phyloP scores from a whole-genome alignment of 139 green algal species.

The Chlorella sorokiniana region DNA sequence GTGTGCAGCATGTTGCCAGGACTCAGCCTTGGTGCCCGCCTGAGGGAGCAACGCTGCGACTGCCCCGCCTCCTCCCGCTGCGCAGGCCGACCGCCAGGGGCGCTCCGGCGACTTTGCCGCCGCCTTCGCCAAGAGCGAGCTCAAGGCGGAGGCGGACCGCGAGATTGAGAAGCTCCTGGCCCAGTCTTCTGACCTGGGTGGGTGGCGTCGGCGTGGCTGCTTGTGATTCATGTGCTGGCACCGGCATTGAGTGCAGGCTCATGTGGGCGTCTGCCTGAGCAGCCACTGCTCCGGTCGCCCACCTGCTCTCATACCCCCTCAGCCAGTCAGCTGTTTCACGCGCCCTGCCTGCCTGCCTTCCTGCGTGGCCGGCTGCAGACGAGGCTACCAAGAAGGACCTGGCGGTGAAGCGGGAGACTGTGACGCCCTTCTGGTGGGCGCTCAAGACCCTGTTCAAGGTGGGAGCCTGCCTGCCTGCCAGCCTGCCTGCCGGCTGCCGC shows the following conservation, averaged over 20 bases:
- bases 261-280: too few species aligned
- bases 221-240: too few species aligned
- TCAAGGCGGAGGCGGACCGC: slow-evolving; percentile 17
- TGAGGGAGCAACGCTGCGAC: too few species aligned
- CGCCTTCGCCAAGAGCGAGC: slow-evolving; percentile 25
- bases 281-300: too few species aligned
- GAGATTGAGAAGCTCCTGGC: slow-evolving; percentile 35
- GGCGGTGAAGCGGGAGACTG: slow-evolving; percentile 56
- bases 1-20: too few species aligned
- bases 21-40: too few species aligned
- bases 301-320: too few species aligned
- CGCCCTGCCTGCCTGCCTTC: too few species aligned
- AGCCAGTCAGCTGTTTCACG: too few species aligned
- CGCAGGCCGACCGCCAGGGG: slow-evolving; percentile 43
- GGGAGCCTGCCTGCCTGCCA: too few species aligned
- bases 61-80: not conserved
- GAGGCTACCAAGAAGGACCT: slow-evolving; percentile 54
- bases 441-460: slow-evolving; percentile 39
- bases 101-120: slow-evolving; percentile 26
- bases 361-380: slow-evolving; percentile 19
- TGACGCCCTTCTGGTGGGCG: slow-evolving; percentile 77
- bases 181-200: slow-evolving; percentile 21
- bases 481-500: too few species aligned
- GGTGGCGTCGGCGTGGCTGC: not conserved
- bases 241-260: too few species aligned